Conservation (phyloP, 371 early-diverging fungal genomes). For the Zopfochytrium polystomum region DNA sequence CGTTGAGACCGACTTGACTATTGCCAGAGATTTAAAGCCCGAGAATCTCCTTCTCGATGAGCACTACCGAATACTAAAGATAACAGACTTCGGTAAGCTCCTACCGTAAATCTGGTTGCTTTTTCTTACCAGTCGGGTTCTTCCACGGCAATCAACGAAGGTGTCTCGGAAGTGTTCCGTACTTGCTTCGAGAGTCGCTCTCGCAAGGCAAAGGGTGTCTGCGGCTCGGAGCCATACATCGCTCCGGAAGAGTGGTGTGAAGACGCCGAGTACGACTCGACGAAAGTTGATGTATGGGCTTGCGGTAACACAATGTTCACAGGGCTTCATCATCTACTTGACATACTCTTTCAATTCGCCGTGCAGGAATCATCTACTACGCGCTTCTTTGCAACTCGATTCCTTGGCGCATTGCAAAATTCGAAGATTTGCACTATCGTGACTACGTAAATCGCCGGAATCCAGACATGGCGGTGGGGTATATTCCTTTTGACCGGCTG, state of each 20-base stretch:
- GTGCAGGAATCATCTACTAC: constrained; percentile 44
- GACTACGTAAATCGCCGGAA: constrained; percentile 29
- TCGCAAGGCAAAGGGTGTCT: constrained; percentile 41
- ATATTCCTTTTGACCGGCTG: constrained; percentile 36
- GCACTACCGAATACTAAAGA: constrained; percentile 78
- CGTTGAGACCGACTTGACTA: neutral
- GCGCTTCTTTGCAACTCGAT: constrained; percentile 42
- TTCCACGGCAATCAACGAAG: constrained; percentile 8
- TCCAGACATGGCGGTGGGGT: constrained; percentile 22
- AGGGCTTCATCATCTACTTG: neutral
- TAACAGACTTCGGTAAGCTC: constrained; percentile 91
- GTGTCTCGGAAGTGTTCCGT: constrained; percentile 87
- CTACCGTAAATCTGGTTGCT: neutral
- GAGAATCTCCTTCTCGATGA: constrained; percentile 88
- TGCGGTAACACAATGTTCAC: constrained; percentile 31
- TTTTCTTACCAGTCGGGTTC: neutral
- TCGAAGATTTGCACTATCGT: constrained; percentile 34
- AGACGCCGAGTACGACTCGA: constrained; percentile 40
- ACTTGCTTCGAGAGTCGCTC: constrained; percentile 47
- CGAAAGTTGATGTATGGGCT: constrained; percentile 56
- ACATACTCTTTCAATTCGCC: neutral
- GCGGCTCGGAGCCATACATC: constrained; percentile 55
- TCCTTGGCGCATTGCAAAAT: constrained; percentile 44
- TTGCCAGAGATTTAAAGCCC: constrained; percentile 48
- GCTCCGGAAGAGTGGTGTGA: constrained; percentile 55